Evolutionary conservation across 169 alveolate species (phyloP).

Genomic region (Blepharisma undulans): DNA sequence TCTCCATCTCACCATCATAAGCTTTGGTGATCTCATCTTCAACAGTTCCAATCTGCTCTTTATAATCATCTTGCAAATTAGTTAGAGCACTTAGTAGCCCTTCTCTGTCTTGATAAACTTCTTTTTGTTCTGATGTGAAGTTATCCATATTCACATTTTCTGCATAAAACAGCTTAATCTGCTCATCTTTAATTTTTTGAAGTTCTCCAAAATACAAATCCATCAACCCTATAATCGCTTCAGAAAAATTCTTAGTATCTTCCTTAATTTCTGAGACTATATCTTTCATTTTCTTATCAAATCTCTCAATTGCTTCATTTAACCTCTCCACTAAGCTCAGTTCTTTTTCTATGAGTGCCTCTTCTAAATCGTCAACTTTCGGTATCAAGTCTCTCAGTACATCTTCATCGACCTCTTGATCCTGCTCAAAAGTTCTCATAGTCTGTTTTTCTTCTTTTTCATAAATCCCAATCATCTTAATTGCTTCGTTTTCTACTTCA

Average conservation of each 20-base stretch:
- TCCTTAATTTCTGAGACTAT: conserved; percentile 50
- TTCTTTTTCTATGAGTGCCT: conserved; percentile 53
- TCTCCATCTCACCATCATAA: conserved; percentile 46
- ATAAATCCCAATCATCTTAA: conserved; percentile 48
- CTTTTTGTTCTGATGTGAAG: conserved; percentile 41
- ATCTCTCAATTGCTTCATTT: conserved; percentile 43
- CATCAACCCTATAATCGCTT: conserved; percentile 30
- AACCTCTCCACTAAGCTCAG: conserved; percentile 55
- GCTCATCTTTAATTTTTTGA: conserved; percentile 30
- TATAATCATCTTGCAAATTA: conserved; percentile 45
- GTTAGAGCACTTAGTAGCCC: conserved; percentile 40
- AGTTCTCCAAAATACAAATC: conserved; percentile 42
- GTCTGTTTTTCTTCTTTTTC: conserved; percentile 43
- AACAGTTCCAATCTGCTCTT: conserved; percentile 30
- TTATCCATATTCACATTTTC: conserved; percentile 34
- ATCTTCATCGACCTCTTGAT: conserved; percentile 48
- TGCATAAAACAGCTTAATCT: conserved; percentile 13
- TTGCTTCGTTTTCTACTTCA: conserved; percentile 61
- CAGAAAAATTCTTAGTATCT: conserved; percentile 22
- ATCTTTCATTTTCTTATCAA: conserved; percentile 43
- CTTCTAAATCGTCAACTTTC: conserved; percentile 56
- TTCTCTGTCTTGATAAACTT: conserved; percentile 53
- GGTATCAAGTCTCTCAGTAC: conserved; percentile 38
- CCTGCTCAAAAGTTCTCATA: conserved; percentile 38
- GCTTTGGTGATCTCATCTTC: conserved; percentile 49